These are phyloP conservation scores for Cavenderia fasciculata DNA, from an alignment of 78 protist genomes.

Conservation along the genomic window DNA sequence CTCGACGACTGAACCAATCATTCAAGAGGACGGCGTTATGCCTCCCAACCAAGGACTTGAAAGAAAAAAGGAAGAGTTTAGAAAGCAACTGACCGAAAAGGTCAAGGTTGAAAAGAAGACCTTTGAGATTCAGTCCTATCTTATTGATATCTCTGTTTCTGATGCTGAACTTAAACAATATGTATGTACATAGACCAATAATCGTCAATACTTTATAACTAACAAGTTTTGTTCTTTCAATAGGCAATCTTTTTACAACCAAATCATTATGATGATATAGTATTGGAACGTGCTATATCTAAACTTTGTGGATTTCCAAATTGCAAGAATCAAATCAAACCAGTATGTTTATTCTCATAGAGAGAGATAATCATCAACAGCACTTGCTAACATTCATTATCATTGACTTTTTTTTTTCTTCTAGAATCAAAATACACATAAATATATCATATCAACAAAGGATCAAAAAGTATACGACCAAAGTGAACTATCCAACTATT, in stretches of 20 bases:
- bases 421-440: background rate
- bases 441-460: conserved; percentile 32
- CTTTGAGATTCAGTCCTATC: conserved; percentile 25
- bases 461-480: conserved; percentile 49
- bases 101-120: conserved; percentile 21
- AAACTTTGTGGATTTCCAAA: conserved; percentile 55
- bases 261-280: conserved; percentile 41
- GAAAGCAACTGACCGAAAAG: conserved; percentile 23
- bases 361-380: background rate
- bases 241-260: conserved; percentile 35
- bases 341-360: background rate
- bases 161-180: conserved; percentile 6
- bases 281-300: conserved; percentile 17
- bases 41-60: too few relatives aligned
- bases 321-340: conserved; percentile 4
- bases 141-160: conserved; percentile 10
- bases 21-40: background rate
- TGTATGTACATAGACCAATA: too few relatives aligned
- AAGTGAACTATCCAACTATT: conserved; percentile 57
- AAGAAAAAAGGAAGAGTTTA: conserved; percentile 14
- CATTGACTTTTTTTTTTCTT: background rate
- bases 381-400: background rate
- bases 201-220: background rate
- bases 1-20: too few relatives aligned
- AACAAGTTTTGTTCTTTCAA: too few relatives aligned